Evolutionary conservation across 208 protist genomes (phyloP), one percentile per base, ranked within the genome.

Genomic region (Acanthamoeba sp.): DNA sequence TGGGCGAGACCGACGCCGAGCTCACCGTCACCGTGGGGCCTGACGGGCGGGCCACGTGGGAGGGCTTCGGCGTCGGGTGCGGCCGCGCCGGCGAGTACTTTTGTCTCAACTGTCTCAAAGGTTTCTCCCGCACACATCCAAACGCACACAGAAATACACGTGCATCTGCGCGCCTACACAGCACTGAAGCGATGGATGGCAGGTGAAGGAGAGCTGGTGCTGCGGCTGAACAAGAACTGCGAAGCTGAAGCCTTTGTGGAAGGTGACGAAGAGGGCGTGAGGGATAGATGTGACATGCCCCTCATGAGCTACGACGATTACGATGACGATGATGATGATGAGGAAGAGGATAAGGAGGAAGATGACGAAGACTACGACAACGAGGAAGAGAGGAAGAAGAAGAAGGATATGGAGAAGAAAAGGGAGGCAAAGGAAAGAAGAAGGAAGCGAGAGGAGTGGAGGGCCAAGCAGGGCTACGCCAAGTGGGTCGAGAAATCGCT

Each of bases 11-110:
- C 71, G 71, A 82, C 36, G 32, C 5, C 71, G 71, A 82, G 7
- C 36, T 82, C 71, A 45, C 36, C 0, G 27, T 82, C 71, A 42
- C 22, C 18, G 71, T 82, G 36, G 71, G 2, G 0, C 0, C 32
- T 38, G 20, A 38, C 38, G 38, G 71, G 24, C 71, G 71, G 1
- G 71, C 71, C 24, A 48, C 38, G 36, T 82, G 71, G 71, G 71
- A 82, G 36, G 71, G 71, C 71, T 50, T 16, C 71, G 71, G 71
- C 71, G 18, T 82, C 38, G 71, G 71, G 22, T 82, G 71, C 14
- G 71, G 71, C 40, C 71, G 71, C 71, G 71, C 71, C 36, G 71
- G 71, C 6, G 71, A 82, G 71, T 82, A 82, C 71, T 32, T 24
- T 24, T 50, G 71, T 38, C 71, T 82, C 71, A 40, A 82, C 71